Evolutionary conservation across 305 asterid genomes (phyloP), one percentile per base, ranked within the genome.

Genomic region (Fraxinus platypoda): DNA sequence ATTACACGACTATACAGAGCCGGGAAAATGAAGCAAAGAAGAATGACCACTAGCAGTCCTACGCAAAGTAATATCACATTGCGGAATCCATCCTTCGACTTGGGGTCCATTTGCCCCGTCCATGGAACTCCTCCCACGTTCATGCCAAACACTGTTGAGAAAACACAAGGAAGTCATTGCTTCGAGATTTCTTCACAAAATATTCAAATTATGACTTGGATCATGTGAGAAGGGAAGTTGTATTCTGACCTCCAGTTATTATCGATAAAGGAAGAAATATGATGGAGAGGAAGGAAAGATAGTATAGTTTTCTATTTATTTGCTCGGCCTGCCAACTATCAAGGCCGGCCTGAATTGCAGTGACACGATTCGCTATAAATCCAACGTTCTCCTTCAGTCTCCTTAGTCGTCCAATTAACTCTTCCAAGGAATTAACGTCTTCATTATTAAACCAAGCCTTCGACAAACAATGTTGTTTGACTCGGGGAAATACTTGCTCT

Each of bases 291-390:
- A 95, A 95, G 2, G 99, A 95, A 79, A 94, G 97, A 83, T 92
- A 95, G 89, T 95, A 95, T 78, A 95, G 85, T 79, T 95, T 95
- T 85, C 91, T 84, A 75, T 95, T 94, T 83, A 95, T 95, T 83
- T 95, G 98, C 90, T 95, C 99, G 0, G 98, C 88, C 78, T 95
- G 99, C 99, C 99, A 95, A 81, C 97, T 93, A 81, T 94, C 98
- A 0, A 94, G 97, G 62, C 98, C 97, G 3, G 97, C 96, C 76
- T 95, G 99, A 85, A 95, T 90, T 28, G 98, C 97, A 57, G 95
- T 94, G 73, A 95, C 96, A 9, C 98, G 97, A 79, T 94, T 94
- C 2, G 93, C 94, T 38, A 94, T 92, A 83, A 95, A 95, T 9
- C 99, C 98, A 0, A 95, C 98, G 33, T 92, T 95, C 90, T 94